phyloP scores from a whole-genome alignment of 2,329 filamentous ascomycete species.

The Paecilomyces fulvus region DNA sequence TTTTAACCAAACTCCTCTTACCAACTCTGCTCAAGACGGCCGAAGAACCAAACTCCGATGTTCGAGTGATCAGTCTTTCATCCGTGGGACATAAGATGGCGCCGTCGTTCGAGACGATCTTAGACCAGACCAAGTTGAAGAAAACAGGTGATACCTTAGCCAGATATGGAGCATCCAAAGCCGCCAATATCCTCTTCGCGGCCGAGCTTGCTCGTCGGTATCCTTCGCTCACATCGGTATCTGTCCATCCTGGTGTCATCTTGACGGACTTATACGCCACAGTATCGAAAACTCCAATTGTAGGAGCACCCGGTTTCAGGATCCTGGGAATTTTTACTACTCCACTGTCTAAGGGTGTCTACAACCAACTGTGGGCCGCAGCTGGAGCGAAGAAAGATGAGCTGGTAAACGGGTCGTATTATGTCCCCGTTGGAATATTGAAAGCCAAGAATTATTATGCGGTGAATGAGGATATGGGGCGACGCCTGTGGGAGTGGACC shows the following conservation, averaged over 20 bases:
- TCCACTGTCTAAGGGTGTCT: slow-evolving; percentile 13
- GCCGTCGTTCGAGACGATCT: slow-evolving; percentile 16
- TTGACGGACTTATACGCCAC: slow-evolving; percentile 23
- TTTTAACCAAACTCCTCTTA: slow-evolving; percentile 27
- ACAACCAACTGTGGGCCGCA: slow-evolving; percentile 23
- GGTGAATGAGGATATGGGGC: background rate
- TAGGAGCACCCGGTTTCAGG: background rate
- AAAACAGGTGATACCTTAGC: slow-evolving; percentile 20
- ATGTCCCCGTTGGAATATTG: slow-evolving; percentile 20
- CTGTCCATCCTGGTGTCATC: slow-evolving; percentile 41
- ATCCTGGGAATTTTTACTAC: slow-evolving; percentile 11
- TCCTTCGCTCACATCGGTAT: slow-evolving; percentile 25
- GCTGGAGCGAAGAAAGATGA: slow-evolving; percentile 16
- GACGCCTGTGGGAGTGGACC: background rate
- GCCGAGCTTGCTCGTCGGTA: slow-evolving; percentile 33
- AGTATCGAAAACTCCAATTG: slow-evolving; percentile 4
- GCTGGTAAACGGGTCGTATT: slow-evolving; percentile 20
- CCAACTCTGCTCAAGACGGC: slow-evolving; percentile 21
- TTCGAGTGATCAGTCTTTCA: slow-evolving; percentile 20
- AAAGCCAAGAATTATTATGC: slow-evolving; percentile 3
- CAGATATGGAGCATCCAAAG: slow-evolving; percentile 38
- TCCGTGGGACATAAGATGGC: slow-evolving; percentile 17
- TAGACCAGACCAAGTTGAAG: slow-evolving; percentile 21
- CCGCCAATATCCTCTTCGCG: slow-evolving; percentile 40
- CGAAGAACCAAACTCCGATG: slow-evolving; percentile 14